Base-by-base conservation (phyloP, 2,329 filamentous ascomycete species). In the Fusarium floridanum region DNA sequence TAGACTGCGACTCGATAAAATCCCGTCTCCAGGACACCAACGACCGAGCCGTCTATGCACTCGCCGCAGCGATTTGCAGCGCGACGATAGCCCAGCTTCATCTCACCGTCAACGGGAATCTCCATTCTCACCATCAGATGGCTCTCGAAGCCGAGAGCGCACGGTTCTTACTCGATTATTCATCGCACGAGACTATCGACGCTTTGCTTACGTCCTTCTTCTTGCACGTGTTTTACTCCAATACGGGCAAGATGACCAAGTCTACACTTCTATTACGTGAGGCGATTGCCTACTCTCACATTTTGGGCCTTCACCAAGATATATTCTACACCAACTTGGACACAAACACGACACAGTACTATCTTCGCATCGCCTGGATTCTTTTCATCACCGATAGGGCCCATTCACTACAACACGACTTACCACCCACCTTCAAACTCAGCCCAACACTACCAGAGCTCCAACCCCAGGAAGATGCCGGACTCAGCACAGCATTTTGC, bases 361-460 rank as follows among this genome's bases (percentile, higher is more conserved):
- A 71, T 55, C 69, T 71, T 10, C 68, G 69, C 6, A 71, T 71
- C 16, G 69, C 69, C 2, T 71, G 69, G 69, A 55, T 71, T 5
- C 16, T 71, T 2, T 71, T 71, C 37, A 71, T 71, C 12, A 71
- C 69, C 0, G 69, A 71, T 7, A 71, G 68, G 32, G 69, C 69
- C 29, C 69, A 71, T 7, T 71, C 68, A 1, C n/a, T 71, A 6
- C 69, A 71, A 14, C 57, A 71, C 11, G 69, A 71, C 22, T 11
- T 71, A 11, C 68, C 69, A 17, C 32, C 68, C 20, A 71, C 69
- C 7, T 71, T 71, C 53, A 71, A 71, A 11, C 69, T 71, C 17
- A 71, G 69, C 17, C 57, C 68, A 2, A 68, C 68, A 9, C 68
- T 71, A 2, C 69, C 68, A 1, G 63, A 68, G 1, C 63, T 71